A percentile compares a stretch with the other conserved stretches of the same genome.
Evolutionary conservation across 2,329 filamentous ascomycete genomes (phyloP).

Genomic region (Passalora sequoiae): DNA sequence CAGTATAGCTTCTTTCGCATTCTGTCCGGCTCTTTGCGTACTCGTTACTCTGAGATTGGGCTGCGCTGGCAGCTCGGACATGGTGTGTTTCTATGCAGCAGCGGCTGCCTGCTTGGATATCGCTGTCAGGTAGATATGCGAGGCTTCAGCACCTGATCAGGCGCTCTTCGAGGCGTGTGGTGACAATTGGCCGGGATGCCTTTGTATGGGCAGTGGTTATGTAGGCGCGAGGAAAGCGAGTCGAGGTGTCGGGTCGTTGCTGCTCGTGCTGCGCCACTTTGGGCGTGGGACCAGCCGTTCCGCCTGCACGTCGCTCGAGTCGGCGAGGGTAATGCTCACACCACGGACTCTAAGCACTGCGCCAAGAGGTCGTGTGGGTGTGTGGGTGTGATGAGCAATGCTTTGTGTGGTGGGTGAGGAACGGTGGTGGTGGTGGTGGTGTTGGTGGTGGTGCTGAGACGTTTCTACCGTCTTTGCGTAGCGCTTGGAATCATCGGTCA

Average conservation of each 20-base stretch:
- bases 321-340: slow-evolving; percentile 2
- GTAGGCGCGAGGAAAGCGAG: not conserved
- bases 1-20: slow-evolving; percentile 15
- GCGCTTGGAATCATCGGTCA: too few relatives aligned
- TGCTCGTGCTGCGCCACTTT: too few relatives aligned
- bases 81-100: slow-evolving; percentile 13
- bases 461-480: too few relatives aligned
- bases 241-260: too few relatives aligned
- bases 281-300: too few relatives aligned
- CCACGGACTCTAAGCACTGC: not conserved
- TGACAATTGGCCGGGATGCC: not conserved
- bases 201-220: not conserved
- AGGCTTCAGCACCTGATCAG: slow-evolving; percentile 11
- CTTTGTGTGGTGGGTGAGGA: not conserved
- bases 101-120: slow-evolving; percentile 9
- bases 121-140: slow-evolving; percentile 5
- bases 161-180: slow-evolving; percentile 1
- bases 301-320: not conserved
- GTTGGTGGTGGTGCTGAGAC: too few relatives aligned
- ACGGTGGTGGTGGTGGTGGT: not conserved
- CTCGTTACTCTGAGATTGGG: slow-evolving; percentile 91
- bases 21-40: too few relatives aligned
- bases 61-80: slow-evolving; percentile 48
- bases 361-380: not conserved
- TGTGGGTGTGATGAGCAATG: too few relatives aligned